Evolutionary conservation across 164 flowering plant species (phyloP).

Genomic region (Vitis rupestris): DNA sequence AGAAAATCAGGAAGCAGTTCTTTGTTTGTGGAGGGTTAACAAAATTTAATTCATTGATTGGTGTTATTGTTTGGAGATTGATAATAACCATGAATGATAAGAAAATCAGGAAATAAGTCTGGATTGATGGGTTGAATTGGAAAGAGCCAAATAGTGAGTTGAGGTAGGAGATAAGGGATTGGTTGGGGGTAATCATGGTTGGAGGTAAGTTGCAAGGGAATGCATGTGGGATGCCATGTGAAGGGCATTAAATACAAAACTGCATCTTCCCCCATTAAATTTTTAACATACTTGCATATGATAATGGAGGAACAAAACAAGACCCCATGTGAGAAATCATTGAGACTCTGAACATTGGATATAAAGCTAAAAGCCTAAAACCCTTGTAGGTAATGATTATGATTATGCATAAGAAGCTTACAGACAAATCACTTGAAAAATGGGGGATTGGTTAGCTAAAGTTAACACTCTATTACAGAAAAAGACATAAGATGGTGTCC

Average conservation of each 20-base stretch:
- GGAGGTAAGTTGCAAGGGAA: neutral
- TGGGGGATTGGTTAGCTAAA: neutral
- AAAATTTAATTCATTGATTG: too few species aligned
- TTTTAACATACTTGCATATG: constrained; percentile 5
- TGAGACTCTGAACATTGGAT: constrained; percentile 29
- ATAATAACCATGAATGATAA: too few species aligned
- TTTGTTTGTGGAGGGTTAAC: too few species aligned
- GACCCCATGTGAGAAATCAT: constrained; percentile 41
- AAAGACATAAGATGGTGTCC: neutral
- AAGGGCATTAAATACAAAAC: constrained; percentile 24
- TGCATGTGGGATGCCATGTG: constrained; percentile 44
- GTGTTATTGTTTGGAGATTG: too few species aligned
- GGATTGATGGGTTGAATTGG: neutral
- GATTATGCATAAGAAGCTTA: constrained; percentile 12
- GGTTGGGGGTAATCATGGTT: neutral
- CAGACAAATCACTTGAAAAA: neutral
- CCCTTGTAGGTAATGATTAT: constrained; percentile 13
- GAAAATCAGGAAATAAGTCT: too few species aligned
- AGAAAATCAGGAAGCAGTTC: too few species aligned
- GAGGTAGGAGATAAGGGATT: constrained; percentile 4
- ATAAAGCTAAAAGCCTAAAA: constrained; percentile 34
- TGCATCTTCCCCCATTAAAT: constrained; percentile 14
- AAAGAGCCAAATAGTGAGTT: constrained; percentile 10
- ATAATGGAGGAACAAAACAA: constrained; percentile 27
- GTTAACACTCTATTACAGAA: neutral